Base-by-base conservation (phyloP, 2,329 filamentous ascomycete genomes). In the Plectosphaerella cucumerina region DNA sequence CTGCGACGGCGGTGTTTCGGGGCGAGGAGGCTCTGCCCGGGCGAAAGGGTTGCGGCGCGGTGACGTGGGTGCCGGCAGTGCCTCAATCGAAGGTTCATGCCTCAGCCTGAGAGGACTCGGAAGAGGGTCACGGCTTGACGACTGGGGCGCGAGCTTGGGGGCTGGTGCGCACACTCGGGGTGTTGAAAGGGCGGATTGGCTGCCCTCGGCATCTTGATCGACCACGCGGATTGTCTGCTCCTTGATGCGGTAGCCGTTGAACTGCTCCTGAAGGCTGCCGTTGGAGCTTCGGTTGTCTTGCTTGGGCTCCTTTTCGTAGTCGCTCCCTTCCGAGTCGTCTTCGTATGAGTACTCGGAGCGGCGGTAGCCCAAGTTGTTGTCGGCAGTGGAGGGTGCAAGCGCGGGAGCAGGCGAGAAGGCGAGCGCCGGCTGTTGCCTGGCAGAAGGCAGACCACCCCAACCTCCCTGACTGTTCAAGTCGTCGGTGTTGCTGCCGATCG, bases 261-360 rank as follows among this genome's bases (percentile, higher is more conserved):
- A 47, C 20, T 21, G 45, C 17, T 34, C 31, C 6, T 15, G n/a
- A 2, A 21, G 45, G 34, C 45, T 47, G 18, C 39, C 39, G 12
- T 42, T 42, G 4, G 39, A 42, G 39, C 15, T 37, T 37, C 35
- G 14, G 14, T 37, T 15, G 5, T 37, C 35, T 15, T 37, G 35
- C 35, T 37, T 15, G 17, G 14, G 8, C 39, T 42, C 33, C 15
- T 39, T 46, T 8, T 43, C 35, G 11, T 49, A 55, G 17, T 56
- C 53, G 21, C 45, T 18, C 14, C 51, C 51, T 12, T 53, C 46
- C 4, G 58, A 61, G 33, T 65, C 60, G 6, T 56, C 51, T 20
- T 53, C 52, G 21, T 44, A 47, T 18, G 39, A 18, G 39, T 42
- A 42, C 18, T 42, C 39, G 11, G 39, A 42, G 15, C 39, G 39